These are phyloP conservation scores for Excoecaria cochinchinensis DNA, from an alignment of 345 rosid species.

Conservation along the genomic window DNA sequence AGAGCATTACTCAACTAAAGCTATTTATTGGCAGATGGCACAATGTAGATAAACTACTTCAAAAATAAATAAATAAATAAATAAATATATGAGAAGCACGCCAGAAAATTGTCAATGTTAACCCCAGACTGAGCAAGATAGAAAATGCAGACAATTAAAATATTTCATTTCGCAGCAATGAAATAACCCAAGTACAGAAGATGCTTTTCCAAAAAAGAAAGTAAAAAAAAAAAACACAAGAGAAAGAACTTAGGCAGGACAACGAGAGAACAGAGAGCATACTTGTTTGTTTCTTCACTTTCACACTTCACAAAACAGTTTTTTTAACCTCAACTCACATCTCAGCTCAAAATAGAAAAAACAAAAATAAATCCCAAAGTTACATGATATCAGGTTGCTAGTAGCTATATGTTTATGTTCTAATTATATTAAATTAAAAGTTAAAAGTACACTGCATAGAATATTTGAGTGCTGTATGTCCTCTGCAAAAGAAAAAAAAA, in stretches of 20 bases:
- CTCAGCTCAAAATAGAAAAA: no score
- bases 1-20: neutral
- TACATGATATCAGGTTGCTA: no score
- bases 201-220: neutral
- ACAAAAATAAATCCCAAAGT: no score
- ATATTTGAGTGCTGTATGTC: no score
- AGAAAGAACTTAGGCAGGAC: no score
- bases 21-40: neutral
- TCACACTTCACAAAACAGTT: no score
- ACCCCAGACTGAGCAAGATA: neutral
- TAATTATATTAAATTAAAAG: no score
- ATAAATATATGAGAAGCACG: neutral
- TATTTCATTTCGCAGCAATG: neutral
- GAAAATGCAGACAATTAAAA: neutral
- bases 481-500: no score
- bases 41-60: neutral
- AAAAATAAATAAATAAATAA: neutral
- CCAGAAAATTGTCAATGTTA: neutral
- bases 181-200: neutral
- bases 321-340: no score
- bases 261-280: constrained; percentile 20
- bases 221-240: neutral
- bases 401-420: no score
- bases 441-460: no score
- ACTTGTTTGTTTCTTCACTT: constrained; percentile 73